Evolutionary conservation across 495 filamentous ascomycete species (phyloP).

Genomic region (Penicillium cosmopolitanum): DNA sequence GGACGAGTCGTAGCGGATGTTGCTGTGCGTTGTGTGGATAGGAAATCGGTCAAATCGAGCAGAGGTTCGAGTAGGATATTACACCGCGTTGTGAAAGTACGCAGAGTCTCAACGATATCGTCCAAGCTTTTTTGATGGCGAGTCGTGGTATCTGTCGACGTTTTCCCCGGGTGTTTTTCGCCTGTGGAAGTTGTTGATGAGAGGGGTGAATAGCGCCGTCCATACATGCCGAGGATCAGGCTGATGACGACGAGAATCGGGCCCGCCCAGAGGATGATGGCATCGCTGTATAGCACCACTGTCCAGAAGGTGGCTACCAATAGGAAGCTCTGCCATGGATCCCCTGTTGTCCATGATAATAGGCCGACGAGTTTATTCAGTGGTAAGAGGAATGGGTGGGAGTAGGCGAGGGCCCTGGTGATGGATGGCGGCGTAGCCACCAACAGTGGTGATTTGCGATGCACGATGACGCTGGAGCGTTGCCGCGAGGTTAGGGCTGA

Average conservation of each 20-base stretch:
- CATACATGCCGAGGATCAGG: constrained; percentile 91
- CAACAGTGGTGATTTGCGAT: constrained; percentile 92
- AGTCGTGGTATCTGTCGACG: constrained; percentile 62
- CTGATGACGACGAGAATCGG: constrained; percentile 78
- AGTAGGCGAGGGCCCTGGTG: constrained; percentile 89
- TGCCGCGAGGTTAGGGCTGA: constrained; percentile 71
- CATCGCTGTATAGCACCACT: constrained; percentile 81
- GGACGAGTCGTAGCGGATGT: constrained; percentile 91
- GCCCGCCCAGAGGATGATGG: constrained; percentile 75
- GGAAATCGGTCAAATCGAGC: constrained; percentile 84
- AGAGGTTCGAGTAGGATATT: constrained; percentile 91
- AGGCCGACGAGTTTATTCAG: constrained; percentile 82
- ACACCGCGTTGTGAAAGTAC: constrained; percentile 84
- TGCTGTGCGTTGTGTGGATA: constrained; percentile 87
- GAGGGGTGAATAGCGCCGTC: constrained; percentile 83
- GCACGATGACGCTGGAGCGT: constrained; percentile 88
- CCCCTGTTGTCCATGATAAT: constrained; percentile 88
- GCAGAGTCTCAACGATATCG: constrained; percentile 92
- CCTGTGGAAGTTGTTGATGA: constrained; percentile 80
- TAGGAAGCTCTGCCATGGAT: constrained; percentile 97
- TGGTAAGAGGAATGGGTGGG: constrained; percentile 87
- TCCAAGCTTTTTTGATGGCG: constrained; percentile 86
- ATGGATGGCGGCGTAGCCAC: constrained; percentile 92
- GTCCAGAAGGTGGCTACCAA: constrained; percentile 85
- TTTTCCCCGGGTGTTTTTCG: constrained; percentile 55